Conservation (phyloP, 179 eudicot species). For the Beta lomatogona region DNA sequence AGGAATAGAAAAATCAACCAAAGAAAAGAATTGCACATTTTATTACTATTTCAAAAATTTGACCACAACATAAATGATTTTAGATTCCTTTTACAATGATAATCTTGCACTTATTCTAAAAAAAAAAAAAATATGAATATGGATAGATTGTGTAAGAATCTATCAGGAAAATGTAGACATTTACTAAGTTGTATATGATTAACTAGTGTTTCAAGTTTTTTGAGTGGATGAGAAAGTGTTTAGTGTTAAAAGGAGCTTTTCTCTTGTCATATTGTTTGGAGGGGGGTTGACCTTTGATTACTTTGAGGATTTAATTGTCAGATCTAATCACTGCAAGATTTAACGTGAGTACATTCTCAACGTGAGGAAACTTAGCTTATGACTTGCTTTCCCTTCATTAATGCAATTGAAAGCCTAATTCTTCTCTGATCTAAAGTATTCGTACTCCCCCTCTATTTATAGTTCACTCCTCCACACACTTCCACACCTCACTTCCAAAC, state of each 20-base stretch:
- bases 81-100: no score
- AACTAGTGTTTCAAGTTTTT: no score
- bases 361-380: not conserved
- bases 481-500: conserved; percentile 1
- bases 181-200: no score
- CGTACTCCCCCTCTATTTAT: not conserved
- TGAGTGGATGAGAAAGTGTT: no score
- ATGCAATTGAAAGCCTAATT: not conserved
- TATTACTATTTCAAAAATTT: not conserved
- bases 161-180: no score
- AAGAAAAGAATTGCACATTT: no score
- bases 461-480: not conserved
- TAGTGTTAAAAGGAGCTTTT: no score
- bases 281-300: conserved; percentile 11
- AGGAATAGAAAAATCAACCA: no score
- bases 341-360: not conserved
- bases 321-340: not conserved
- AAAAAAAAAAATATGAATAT: no score
- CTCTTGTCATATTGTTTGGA: not conserved
- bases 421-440: no score
- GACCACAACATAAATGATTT: not conserved
- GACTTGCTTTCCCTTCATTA: not conserved
- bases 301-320: not conserved
- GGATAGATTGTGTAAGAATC: no score
- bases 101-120: no score